These are phyloP conservation scores for Entomophthora muscae DNA, from an alignment of 371 early-diverging fungal species.

Conservation along the genomic window DNA sequence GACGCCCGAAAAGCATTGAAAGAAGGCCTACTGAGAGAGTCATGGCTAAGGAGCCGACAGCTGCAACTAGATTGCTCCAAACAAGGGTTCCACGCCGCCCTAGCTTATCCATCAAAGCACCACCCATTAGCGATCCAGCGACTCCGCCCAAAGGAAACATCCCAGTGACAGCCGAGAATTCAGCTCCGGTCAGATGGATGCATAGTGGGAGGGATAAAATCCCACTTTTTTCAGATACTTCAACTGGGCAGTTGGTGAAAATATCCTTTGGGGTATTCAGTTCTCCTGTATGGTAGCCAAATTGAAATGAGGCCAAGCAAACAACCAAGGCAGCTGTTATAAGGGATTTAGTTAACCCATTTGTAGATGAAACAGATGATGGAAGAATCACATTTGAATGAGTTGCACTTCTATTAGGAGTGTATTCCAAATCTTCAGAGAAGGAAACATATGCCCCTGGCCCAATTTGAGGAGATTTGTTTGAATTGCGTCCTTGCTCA, in stretches of 20 bases:
- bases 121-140: conserved; percentile 54
- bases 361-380: too few species aligned
- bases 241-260: conserved; percentile 41
- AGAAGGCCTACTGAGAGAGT: conserved; percentile 27
- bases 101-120: conserved; percentile 39
- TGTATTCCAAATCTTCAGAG: too few species aligned
- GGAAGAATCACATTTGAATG: too few species aligned
- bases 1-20: conserved; percentile 50
- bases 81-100: conserved; percentile 58
- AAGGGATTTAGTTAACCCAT: background rate
- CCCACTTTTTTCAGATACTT: conserved; percentile 8
- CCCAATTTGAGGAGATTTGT: too few species aligned
- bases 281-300: conserved; percentile 67
- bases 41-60: conserved; percentile 44
- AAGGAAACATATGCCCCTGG: too few species aligned
- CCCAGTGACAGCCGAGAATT: conserved; percentile 50
- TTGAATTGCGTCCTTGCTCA: too few species aligned
- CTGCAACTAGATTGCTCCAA: conserved; percentile 35
- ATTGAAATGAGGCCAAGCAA: conserved; percentile 45
- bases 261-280: conserved; percentile 54
- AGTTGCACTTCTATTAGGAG: too few species aligned
- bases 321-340: background rate
- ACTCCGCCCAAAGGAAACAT: conserved; percentile 64
- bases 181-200: conserved; percentile 59
- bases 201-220: conserved; percentile 35